Evolutionary conservation across 2,329 filamentous ascomycete genomes (phyloP).

Genomic region (Exophiala calicioides): DNA sequence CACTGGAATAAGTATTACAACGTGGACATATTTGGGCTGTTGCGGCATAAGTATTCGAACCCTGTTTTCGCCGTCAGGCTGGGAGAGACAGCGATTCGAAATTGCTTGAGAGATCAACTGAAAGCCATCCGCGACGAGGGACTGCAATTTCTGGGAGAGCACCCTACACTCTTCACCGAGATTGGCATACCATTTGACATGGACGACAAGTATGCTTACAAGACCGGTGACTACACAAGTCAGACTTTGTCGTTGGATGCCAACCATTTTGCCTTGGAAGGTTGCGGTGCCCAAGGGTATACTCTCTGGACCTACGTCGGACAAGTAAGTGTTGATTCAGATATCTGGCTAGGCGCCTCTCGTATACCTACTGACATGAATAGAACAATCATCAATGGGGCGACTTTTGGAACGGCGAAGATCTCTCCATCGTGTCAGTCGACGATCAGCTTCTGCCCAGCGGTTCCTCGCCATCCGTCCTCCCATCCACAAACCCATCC

Average conservation of each 20-base stretch:
- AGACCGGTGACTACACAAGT: slow-evolving; percentile 90
- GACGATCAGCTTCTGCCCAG: slow-evolving; percentile 68
- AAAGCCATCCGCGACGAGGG: slow-evolving; percentile 82
- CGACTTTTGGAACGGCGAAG: slow-evolving; percentile 97
- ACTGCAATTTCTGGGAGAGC: slow-evolving; percentile 80
- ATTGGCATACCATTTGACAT: slow-evolving; percentile 99
- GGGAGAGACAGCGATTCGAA: slow-evolving; percentile 89
- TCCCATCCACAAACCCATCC: slow-evolving; percentile 43
- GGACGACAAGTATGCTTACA: slow-evolving; percentile 94
- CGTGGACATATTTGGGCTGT: slow-evolving; percentile 87
- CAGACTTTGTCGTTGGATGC: slow-evolving; percentile 93
- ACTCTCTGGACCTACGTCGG: slow-evolving; percentile 85
- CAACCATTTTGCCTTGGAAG: slow-evolving; percentile 90
- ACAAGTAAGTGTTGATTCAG: slow-evolving; percentile 51
- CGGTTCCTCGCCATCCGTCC: slow-evolving; percentile 33
- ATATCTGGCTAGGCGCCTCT: not conserved
- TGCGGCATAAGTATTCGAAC: slow-evolving; percentile 83
- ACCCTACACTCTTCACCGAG: slow-evolving; percentile 87
- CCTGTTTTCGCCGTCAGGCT: slow-evolving; percentile 91
- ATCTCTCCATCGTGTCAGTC: slow-evolving; percentile 82
- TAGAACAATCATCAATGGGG: slow-evolving; percentile 85
- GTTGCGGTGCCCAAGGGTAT: slow-evolving; percentile 78
- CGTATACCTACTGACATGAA: slow-evolving; percentile 3
- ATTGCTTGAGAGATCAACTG: slow-evolving; percentile 87
- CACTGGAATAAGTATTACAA: slow-evolving; percentile 99